Evolutionary conservation across 2,329 filamentous ascomycete genomes (phyloP).

Genomic region (Colletotrichum sansevieriae): DNA sequence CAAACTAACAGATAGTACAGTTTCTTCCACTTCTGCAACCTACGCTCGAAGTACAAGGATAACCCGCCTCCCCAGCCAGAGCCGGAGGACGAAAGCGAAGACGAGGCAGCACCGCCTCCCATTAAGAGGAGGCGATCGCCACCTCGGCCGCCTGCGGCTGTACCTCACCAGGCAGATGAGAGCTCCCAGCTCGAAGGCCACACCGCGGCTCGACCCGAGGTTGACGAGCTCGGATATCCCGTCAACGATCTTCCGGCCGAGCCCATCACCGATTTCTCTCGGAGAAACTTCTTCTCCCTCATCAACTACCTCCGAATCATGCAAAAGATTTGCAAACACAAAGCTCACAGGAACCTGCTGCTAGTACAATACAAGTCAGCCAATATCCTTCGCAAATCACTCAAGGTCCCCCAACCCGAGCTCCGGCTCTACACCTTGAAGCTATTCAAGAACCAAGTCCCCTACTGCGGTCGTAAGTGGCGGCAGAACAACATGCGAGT

Average conservation of each 20-base stretch:
- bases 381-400: constrained; percentile 89
- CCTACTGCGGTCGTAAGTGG: constrained; percentile 98
- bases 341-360: constrained; percentile 92
- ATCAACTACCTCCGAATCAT: constrained; percentile 97
- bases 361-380: constrained; percentile 96
- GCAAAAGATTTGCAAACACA: constrained; percentile 97
- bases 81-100: constrained; percentile 64
- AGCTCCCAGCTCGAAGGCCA: constrained; percentile 52
- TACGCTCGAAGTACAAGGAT: constrained; percentile 67
- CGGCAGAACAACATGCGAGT: constrained; percentile 98
- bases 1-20: constrained; percentile 55
- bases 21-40: constrained; percentile 92
- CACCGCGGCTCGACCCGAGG: constrained; percentile 64
- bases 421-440: constrained; percentile 95
- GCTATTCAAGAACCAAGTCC: constrained; percentile 98
- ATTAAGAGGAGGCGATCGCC: constrained; percentile 73
- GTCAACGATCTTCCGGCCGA: constrained; percentile 76
- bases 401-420: constrained; percentile 89
- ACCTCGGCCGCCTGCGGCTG: constrained; percentile 51
- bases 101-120: constrained; percentile 87
- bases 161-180: constrained; percentile 43
- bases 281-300: constrained; percentile 93
- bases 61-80: constrained; percentile 45
- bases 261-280: constrained; percentile 90
- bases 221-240: constrained; percentile 91